Base-by-base conservation (phyloP, 2,329 filamentous ascomycete species). In the Xylaria sp. region DNA sequence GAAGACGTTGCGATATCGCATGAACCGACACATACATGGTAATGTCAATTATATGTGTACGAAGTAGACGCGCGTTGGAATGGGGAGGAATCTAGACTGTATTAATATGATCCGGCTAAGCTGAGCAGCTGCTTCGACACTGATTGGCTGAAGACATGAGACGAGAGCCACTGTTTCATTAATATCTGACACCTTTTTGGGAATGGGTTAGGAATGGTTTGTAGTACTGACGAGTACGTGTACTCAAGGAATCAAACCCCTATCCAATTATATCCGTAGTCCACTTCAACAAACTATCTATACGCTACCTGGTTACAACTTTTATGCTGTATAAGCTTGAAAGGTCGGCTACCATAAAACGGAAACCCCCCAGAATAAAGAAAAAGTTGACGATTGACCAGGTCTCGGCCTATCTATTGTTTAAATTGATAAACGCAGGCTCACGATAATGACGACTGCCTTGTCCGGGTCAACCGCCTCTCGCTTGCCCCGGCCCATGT, bases 241-340 rank as follows among this genome's bases (percentile, higher is more conserved):
- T 25, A 38, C 49, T 23, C 33, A 25, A 38, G 49, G 25, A 52
- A 28, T 52, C 17, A 11, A 19, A 43, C 56, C 57, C 61, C 60
- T 64, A 57, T 40, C 58, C 62, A 55, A 31, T 52, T 55, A 58
- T 61, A 55, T 11, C 54, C 40, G 35, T 45, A 51, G 54, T 65
- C 60, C 51, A 65, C 63, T 55, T 25, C 51, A 5, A 40, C 4
- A 31, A 50, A n/a, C 37, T n/a, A 14, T 47, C 23, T 28, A 9
- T 31, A 31, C 28, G 28, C 28, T 31, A 31, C 28, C 28, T 5
- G 5, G 28, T 15, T 11, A 21, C 8, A 42, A 19, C 49, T 53
- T 54, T 59, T 35, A 62, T 62, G 38, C 45, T n/a, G n/a, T n/a
- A n/a, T n/a, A 4, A 17, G 46, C 46, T 63, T n/a, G n/a, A n/a